A percentile compares a stretch with the other conserved stretches of the same genome.
These are phyloP conservation scores for Tylopilus orsonianus DNA, from an alignment of 1,284 basidiomycete genomes.

Conservation along the genomic window DNA sequence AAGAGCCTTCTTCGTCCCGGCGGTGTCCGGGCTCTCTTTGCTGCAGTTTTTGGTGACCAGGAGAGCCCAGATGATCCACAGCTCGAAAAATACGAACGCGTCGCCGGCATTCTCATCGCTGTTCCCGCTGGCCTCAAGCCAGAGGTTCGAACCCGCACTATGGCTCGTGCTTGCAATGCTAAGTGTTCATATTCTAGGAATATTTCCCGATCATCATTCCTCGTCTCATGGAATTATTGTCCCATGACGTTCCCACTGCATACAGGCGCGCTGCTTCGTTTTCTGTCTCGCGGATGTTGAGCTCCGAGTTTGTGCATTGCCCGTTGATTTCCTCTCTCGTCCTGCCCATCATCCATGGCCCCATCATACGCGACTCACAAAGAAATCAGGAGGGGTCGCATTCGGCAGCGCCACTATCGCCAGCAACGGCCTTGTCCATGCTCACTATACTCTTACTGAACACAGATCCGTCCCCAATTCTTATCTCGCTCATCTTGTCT, in stretches of 20 bases:
- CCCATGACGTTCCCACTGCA: constrained; percentile 39
- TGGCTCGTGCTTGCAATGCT: not conserved
- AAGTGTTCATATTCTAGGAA: constrained; percentile 42
- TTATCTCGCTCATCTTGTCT: constrained; percentile 63
- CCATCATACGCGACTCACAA: constrained; percentile 36
- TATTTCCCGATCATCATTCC: constrained; percentile 60
- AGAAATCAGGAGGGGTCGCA: constrained; percentile 6
- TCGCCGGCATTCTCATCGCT: constrained; percentile 55
- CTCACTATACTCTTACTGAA: constrained; percentile 65
- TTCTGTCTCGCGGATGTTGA: constrained; percentile 62
- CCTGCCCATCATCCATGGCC: constrained; percentile 44
- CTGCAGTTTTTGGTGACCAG: constrained; percentile 65
- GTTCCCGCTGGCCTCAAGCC: constrained; percentile 53
- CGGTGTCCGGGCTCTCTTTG: constrained; percentile 65
- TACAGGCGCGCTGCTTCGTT: constrained; percentile 68
- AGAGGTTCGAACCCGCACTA: constrained; percentile 42
- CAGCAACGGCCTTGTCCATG: constrained; percentile 44
- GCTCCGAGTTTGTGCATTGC: constrained; percentile 33
- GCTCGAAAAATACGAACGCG: constrained; percentile 67
- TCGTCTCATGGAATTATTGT: constrained; percentile 50
- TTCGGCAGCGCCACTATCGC: constrained; percentile 8
- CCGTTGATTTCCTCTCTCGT: constrained; percentile 40
- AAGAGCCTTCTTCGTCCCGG: constrained; percentile 66
- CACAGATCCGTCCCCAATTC: constrained; percentile 72
- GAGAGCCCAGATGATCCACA: constrained; percentile 46